These are phyloP conservation scores for Saccharomyces hybrid DNA, from an alignment of 1,139 yeast genomes.

Conservation along the genomic window DNA sequence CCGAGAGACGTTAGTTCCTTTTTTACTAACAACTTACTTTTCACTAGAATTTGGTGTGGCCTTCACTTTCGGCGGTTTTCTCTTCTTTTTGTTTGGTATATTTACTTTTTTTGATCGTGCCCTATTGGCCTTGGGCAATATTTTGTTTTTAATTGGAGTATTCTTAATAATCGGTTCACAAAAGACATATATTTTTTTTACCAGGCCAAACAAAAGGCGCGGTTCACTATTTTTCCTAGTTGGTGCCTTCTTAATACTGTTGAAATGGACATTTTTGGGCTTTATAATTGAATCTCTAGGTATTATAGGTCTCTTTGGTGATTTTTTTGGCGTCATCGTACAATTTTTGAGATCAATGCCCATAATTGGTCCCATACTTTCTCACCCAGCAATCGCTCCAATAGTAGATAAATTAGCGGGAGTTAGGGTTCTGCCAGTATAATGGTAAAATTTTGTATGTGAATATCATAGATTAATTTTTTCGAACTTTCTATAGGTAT, in stretches of 20 bases:
- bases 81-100: slow-evolving; percentile 75
- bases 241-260: slow-evolving; percentile 69
- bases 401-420: slow-evolving; percentile 58
- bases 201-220: slow-evolving; percentile 77
- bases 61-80: slow-evolving; percentile 78
- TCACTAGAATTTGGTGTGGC: slow-evolving; percentile 80
- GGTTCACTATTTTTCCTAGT: slow-evolving; percentile 72
- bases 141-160: slow-evolving; percentile 71
- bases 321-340: slow-evolving; percentile 83
- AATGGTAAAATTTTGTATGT: slow-evolving; percentile 3
- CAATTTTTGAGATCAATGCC: slow-evolving; percentile 86
- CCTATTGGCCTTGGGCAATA: slow-evolving; percentile 80
- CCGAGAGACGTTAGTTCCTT: neutral
- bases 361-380: slow-evolving; percentile 73
- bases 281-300: slow-evolving; percentile 81
- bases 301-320: slow-evolving; percentile 82
- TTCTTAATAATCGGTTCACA: slow-evolving; percentile 81
- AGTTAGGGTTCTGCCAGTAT: slow-evolving; percentile 56
- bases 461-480: neutral
- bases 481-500: neutral
- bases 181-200: slow-evolving; percentile 73
- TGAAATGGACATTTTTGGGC: slow-evolving; percentile 76
- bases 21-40: slow-evolving; percentile 16
- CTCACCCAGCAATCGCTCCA: slow-evolving; percentile 80
- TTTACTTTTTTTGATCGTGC: slow-evolving; percentile 85